Conservation (phyloP, 495 filamentous ascomycete genomes). For the Filosporella fistucella region DNA sequence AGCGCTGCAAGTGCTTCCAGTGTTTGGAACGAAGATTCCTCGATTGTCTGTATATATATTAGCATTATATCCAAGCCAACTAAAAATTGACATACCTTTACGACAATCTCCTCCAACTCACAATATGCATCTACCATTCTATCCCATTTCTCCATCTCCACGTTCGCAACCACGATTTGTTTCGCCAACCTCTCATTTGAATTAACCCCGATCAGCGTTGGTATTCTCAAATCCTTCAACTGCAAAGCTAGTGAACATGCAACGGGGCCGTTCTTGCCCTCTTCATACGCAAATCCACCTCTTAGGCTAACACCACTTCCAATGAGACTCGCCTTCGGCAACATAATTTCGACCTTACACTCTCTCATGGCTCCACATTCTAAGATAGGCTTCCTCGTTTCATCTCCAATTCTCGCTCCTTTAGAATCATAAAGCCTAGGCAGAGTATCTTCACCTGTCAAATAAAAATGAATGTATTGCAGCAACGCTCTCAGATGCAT, state of each 20-base stretch:
- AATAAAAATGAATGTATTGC: conserved; percentile 4
- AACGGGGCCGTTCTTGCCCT: conserved; percentile 11
- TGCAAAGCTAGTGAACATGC: conserved; percentile 21
- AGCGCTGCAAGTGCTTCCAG: conserved; percentile 53
- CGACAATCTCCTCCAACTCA: conserved; percentile 41
- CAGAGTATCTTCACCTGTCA: not conserved
- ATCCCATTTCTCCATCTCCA: conserved; percentile 44
- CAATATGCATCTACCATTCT: conserved; percentile 36
- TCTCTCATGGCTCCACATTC: conserved; percentile 20
- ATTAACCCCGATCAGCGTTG: conserved; percentile 58
- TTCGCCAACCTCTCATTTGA: conserved; percentile 49
- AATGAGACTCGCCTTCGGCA: conserved; percentile 51
- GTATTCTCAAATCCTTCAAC: conserved; percentile 44
- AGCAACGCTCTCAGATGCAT: conserved; percentile 6
- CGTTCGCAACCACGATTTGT: conserved; percentile 51
- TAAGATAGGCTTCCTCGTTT: conserved; percentile 16
- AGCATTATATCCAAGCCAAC: too few relatives aligned
- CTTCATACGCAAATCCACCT: conserved; percentile 7
- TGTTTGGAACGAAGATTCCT: conserved; percentile 55
- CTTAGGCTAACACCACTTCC: conserved; percentile 41
- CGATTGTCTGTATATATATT: conserved; percentile 46
- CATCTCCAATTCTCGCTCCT: not conserved
- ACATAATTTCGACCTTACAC: conserved; percentile 32
- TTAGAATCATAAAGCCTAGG: not conserved
- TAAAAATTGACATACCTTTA: too few relatives aligned